These are phyloP conservation scores for Fraxinus xanthoxyloides DNA, from an alignment of 305 asterid genomes.

Conservation along the genomic window DNA sequence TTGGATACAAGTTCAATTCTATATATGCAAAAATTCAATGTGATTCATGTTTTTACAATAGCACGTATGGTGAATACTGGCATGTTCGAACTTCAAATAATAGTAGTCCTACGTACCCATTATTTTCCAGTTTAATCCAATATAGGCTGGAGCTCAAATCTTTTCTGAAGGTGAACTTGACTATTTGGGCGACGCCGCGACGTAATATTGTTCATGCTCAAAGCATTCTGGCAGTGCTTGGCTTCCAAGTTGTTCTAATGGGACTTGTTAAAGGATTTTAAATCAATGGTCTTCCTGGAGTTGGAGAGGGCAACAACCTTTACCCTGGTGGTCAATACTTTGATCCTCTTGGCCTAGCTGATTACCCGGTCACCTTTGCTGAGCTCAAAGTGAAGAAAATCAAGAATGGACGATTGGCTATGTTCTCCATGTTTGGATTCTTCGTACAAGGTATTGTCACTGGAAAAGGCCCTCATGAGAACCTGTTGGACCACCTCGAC, in stretches of 20 bases:
- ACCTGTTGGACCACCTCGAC: constrained; percentile 26
- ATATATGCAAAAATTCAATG: not conserved
- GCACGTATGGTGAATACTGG: not conserved
- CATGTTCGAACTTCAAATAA: not conserved
- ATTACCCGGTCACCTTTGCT: constrained; percentile 21
- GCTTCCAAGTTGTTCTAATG: constrained; percentile 23
- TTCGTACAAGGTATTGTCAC: constrained; percentile 27
- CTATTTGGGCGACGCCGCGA: constrained; percentile 22
- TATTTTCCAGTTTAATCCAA: not conserved
- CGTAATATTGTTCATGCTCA: constrained; percentile 26
- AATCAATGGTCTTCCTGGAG: constrained; percentile 20
- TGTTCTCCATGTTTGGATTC: constrained; percentile 31
- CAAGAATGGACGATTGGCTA: constrained; percentile 29
- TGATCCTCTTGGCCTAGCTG: constrained; percentile 22
- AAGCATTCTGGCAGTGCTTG: constrained; percentile 30
- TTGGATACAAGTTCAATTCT: not conserved
- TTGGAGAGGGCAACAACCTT: constrained; percentile 24
- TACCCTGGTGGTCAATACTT: constrained; percentile 14
- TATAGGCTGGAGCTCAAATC: constrained; percentile 25
- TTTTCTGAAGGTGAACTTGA: constrained; percentile 25
- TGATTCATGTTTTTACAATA: not conserved
- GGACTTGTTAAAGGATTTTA: constrained; percentile 31
- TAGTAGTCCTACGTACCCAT: not conserved
- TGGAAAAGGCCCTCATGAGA: constrained; percentile 30
- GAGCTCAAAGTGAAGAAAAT: constrained; percentile 29